These are phyloP conservation scores for Fonsecaea pugnacius DNA, from an alignment of 2,329 filamentous ascomycete genomes.

Conservation along the genomic window DNA sequence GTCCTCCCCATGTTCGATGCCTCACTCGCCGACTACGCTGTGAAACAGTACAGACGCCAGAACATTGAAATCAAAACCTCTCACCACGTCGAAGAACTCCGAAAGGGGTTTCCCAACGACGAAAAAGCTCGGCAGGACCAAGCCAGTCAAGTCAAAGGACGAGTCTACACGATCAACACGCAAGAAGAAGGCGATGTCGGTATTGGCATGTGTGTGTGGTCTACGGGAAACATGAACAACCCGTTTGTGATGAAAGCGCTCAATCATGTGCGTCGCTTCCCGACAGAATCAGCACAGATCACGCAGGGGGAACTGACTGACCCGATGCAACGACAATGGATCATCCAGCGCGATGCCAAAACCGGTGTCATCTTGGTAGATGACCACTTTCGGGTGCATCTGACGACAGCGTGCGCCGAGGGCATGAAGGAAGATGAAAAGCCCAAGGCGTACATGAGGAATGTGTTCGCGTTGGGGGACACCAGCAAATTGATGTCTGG, in stretches of 20 bases:
- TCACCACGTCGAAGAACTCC: constrained; percentile 60
- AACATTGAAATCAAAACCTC: constrained; percentile 63
- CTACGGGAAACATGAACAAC: constrained; percentile 61
- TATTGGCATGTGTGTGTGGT: constrained; percentile 66
- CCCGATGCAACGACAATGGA: constrained; percentile 47
- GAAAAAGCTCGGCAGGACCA: constrained; percentile 38
- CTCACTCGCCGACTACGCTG: constrained; percentile 60
- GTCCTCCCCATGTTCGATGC: constrained; percentile 66
- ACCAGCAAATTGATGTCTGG: constrained; percentile 58
- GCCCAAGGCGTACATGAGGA: constrained; percentile 52
- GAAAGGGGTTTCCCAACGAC: constrained; percentile 54
- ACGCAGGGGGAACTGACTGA: constrained; percentile 34
- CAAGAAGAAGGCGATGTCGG: constrained; percentile 64
- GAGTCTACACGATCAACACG: constrained; percentile 57
- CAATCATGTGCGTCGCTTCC: constrained; percentile 43
- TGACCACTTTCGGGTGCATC: constrained; percentile 59
- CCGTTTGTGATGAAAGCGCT: constrained; percentile 57
- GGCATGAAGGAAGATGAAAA: constrained; percentile 25
- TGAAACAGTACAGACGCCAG: constrained; percentile 59
- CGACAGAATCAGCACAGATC: constrained; percentile 40
- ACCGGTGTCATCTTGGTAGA: constrained; percentile 60
- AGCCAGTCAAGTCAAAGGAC: constrained; percentile 49
- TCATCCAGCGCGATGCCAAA: constrained; percentile 54
- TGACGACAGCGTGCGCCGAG: constrained; percentile 44
- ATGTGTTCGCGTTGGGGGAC: constrained; percentile 62